These are phyloP conservation scores for Nadsonia starkeyi-henricii DNA, from an alignment of 1,139 yeast genomes.

Conservation along the genomic window DNA sequence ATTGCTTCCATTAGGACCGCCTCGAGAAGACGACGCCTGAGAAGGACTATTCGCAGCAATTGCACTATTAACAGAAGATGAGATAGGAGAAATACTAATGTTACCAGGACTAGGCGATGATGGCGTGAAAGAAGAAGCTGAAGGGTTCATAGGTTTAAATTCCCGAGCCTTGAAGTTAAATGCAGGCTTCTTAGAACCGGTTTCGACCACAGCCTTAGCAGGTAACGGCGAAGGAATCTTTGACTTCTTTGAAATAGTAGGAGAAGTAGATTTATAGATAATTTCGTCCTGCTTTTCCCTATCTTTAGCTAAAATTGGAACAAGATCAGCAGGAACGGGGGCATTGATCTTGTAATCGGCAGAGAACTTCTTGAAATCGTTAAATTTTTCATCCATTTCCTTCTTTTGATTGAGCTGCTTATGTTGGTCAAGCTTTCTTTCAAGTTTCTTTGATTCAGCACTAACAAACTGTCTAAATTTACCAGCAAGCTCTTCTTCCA, in stretches of 20 bases:
- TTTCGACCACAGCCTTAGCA: slow-evolving; percentile 11
- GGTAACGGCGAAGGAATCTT: slow-evolving; percentile 15
- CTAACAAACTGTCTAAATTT: slow-evolving; percentile 24
- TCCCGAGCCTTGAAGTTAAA: slow-evolving; percentile 43
- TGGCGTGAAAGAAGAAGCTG: slow-evolving; percentile 3
- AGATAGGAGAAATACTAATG: not conserved
- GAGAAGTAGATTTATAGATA: slow-evolving; percentile 12
- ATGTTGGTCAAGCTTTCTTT: slow-evolving; percentile 14
- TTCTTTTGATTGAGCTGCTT: slow-evolving; percentile 19
- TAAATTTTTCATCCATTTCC: slow-evolving; percentile 38
- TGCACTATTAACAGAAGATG: not conserved
- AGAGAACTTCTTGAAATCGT: slow-evolving; percentile 70
- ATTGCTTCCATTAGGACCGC: not conserved
- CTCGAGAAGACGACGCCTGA: not conserved
- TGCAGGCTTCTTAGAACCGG: slow-evolving; percentile 7
- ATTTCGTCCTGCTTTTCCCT: slow-evolving; percentile 52
- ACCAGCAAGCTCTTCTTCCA: slow-evolving; percentile 22
- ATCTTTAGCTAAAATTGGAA: slow-evolving; percentile 62
- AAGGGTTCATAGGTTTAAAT: slow-evolving; percentile 59
- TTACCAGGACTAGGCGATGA: not conserved
- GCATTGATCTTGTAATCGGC: slow-evolving; percentile 56
- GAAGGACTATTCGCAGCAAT: not conserved
- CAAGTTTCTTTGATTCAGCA: slow-evolving; percentile 20
- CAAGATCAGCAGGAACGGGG: slow-evolving; percentile 52
- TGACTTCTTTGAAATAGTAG: slow-evolving; percentile 9